Evolutionary conservation across 2,329 filamentous ascomycete species (phyloP).

Genomic region (Paecilomyces dactylethromorphus): DNA sequence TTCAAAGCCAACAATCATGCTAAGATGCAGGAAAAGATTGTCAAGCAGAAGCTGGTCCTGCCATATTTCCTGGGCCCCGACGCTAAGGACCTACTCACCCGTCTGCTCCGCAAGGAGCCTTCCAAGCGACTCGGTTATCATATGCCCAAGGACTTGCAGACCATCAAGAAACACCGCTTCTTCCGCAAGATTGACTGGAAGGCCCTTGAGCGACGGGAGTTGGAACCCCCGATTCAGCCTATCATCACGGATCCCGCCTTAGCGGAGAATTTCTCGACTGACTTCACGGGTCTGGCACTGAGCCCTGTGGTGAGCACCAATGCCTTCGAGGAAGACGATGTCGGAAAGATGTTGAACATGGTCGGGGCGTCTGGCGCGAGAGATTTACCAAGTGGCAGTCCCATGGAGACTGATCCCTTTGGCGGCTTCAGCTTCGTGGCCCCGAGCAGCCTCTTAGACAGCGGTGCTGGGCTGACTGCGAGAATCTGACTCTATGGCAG

Average conservation of each 20-base stretch:
- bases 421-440: conserved; percentile 45
- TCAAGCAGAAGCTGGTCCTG: conserved; percentile 81
- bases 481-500: conserved; percentile 3
- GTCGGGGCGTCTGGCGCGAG: conserved; percentile 12
- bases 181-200: conserved; percentile 97
- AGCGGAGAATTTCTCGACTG: conserved; percentile 90
- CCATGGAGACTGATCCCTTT: conserved; percentile 35
- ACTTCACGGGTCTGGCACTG: conserved; percentile 81
- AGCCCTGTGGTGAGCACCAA: conserved; percentile 57
- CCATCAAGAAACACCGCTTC: conserved; percentile 88
- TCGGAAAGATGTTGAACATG: conserved; percentile 11
- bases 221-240: conserved; percentile 84
- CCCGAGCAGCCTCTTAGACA: conserved; percentile 40
- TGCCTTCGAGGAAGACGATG: conserved; percentile 20
- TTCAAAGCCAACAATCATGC: conserved; percentile 87
- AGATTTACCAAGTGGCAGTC: conserved; percentile 6
- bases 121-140: conserved; percentile 79
- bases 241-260: conserved; percentile 92
- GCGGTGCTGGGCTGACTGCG: conserved; percentile 23
- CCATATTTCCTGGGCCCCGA: conserved; percentile 89
- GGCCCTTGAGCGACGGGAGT: conserved; percentile 70
- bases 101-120: conserved; percentile 86
- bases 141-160: conserved; percentile 80
- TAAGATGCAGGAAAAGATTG: conserved; percentile 93
- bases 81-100: conserved; percentile 86